Evolutionary conservation across 352 stramenopile species (phyloP).

Genomic region (Phytophthora sp.): DNA sequence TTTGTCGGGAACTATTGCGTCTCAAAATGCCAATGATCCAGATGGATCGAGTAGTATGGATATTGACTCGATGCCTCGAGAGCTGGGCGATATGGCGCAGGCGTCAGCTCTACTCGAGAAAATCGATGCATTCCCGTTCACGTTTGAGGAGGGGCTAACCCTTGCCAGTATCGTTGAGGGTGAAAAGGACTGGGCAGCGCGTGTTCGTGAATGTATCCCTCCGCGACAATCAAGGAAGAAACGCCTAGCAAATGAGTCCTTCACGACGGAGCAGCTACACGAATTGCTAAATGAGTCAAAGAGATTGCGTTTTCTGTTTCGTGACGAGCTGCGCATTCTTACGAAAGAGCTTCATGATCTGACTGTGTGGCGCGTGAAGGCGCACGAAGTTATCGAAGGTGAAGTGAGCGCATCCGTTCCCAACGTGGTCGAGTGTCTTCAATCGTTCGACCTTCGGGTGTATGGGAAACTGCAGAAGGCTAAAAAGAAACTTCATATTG

Average conservation of each 20-base stretch:
- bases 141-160: slow-evolving; percentile 70
- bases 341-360: slow-evolving; percentile 79
- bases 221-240: slow-evolving; percentile 85
- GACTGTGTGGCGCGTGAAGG: slow-evolving; percentile 65
- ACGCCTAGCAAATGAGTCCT: slow-evolving; percentile 63
- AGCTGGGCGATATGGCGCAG: slow-evolving; percentile 50
- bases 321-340: slow-evolving; percentile 77
- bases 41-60: slow-evolving; percentile 19
- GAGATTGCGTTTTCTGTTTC: slow-evolving; percentile 71
- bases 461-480: slow-evolving; percentile 65
- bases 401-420: slow-evolving; percentile 45
- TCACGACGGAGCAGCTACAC: slow-evolving; percentile 64
- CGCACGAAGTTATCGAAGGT: slow-evolving; percentile 52
- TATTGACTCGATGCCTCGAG: slow-evolving; percentile 35
- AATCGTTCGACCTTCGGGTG: slow-evolving; percentile 66
- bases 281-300: slow-evolving; percentile 65
- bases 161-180: slow-evolving; percentile 61
- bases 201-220: slow-evolving; percentile 76
- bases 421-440: slow-evolving; percentile 50
- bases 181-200: slow-evolving; percentile 71
- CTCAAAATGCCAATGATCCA: too few relatives aligned
- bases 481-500: slow-evolving; percentile 52
- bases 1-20: slow-evolving; percentile 21
- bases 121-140: slow-evolving; percentile 72
- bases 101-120: slow-evolving; percentile 67